These are phyloP conservation scores for Tripterygium wilfordii DNA, from an alignment of 177 flowering plant species.

Conservation along the genomic window DNA sequence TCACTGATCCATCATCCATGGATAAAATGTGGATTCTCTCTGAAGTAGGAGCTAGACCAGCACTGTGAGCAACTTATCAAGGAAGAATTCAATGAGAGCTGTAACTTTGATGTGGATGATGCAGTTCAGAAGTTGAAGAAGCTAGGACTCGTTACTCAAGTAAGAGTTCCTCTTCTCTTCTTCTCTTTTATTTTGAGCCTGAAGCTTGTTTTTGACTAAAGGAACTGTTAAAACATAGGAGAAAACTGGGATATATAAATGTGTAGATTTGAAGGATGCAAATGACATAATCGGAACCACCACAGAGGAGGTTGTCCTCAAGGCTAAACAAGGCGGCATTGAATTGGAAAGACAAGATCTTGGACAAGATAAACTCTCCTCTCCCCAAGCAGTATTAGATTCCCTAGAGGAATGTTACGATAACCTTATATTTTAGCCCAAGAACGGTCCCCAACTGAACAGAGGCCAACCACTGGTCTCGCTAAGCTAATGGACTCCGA, in stretches of 20 bases:
- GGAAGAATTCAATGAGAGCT: slow-evolving; percentile 64
- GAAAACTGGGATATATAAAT: slow-evolving; percentile 56
- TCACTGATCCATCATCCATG: too few relatives aligned
- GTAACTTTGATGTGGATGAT: slow-evolving; percentile 93
- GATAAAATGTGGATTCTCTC: neutral
- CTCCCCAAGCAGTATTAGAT: too few relatives aligned
- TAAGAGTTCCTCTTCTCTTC: slow-evolving; percentile 22
- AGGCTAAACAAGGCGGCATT: slow-evolving; percentile 41
- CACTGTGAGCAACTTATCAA: slow-evolving; percentile 77
- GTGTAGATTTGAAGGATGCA: slow-evolving; percentile 68
- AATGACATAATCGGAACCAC: slow-evolving; percentile 95
- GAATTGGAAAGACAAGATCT: neutral
- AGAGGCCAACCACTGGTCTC: too few relatives aligned
- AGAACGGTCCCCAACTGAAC: too few relatives aligned
- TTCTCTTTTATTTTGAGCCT: neutral
- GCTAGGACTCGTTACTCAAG: slow-evolving; percentile 73
- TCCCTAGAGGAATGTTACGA: too few relatives aligned
- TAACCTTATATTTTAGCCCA: too few relatives aligned
- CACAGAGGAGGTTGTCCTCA: slow-evolving; percentile 85
- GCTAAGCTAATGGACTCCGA: too few relatives aligned
- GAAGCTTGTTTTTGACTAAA: neutral
- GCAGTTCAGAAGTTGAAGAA: slow-evolving; percentile 73
- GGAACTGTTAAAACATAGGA: slow-evolving; percentile 34
- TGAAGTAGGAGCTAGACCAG: slow-evolving; percentile 66
- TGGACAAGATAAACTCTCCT: too few relatives aligned